Evolutionary conservation across 139 green algal species (phyloP), one percentile per base, ranked within the genome.

Genomic region (Nannochloris sp.): DNA sequence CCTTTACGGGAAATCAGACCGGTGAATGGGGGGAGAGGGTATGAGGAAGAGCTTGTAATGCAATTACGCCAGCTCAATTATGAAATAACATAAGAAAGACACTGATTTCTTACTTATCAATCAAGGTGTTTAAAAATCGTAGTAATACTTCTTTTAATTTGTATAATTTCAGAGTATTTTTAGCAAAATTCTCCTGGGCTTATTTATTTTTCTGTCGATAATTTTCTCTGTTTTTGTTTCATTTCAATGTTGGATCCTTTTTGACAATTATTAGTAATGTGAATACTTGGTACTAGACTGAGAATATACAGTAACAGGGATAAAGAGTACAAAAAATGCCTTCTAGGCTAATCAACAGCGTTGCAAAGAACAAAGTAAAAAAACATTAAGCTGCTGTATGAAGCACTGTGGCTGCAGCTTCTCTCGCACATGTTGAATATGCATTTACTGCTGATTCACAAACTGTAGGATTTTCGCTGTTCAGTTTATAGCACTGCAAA

Each of bases 1-100:
- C 71, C 72, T 0, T 15, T 79, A 38, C 46, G 67, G 4, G 54
- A 46, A 31, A 58, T 67, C 30, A 53, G 68, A 15, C 72, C 72
- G 13, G 60, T 67, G 19, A 78, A 79, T 23, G 67, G 67, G 30
- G 72, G 72, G 12, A 33, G 47, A 6, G 72, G 72, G 15, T 73
- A 45, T 36, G 53, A 72, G n/a, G 12, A 44, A 6, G 72, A 77
- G 6, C 36, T 79, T 7, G 59, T 72, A 25, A 30, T 79, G 7
- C 30, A 79, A 6, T 55, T 79, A 47, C 57, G 68, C 37, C 70
- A 32, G 4, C 72, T 79, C 32, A 60, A 78, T 46, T 77, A 69
- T 51, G 68, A 77, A 47, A 34, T 76, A n/a, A 38, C 33, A 8
- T 51, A 36, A 65, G 38, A 38, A 9, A n/a, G n/a, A n/a, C n/a